Evolutionary conservation across 768 basidiomycete genomes (phyloP).

Genomic region (Suillus placidus): DNA sequence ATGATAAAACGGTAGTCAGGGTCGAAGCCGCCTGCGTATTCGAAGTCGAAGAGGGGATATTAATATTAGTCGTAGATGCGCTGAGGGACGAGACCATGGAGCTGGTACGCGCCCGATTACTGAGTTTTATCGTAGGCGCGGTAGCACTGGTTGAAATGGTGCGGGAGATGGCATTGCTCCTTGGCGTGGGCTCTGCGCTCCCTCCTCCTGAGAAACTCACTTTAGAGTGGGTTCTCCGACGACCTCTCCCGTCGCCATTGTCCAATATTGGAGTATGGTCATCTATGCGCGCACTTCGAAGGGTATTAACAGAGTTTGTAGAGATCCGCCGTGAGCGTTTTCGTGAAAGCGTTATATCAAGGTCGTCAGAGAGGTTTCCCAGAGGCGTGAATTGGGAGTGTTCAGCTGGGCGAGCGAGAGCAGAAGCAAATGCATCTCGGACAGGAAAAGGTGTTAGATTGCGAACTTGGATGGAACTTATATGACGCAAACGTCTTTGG

Average conservation of each 20-base stretch:
- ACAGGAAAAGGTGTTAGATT: slow-evolving; percentile 86
- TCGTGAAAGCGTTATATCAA: slow-evolving; percentile 60
- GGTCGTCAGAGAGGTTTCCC: slow-evolving; percentile 68
- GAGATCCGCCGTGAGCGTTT: slow-evolving; percentile 67
- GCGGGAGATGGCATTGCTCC: slow-evolving; percentile 18
- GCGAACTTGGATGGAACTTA: slow-evolving; percentile 71
- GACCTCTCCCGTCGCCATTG: slow-evolving; percentile 40
- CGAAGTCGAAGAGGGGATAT: background rate
- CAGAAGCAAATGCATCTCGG: slow-evolving; percentile 73
- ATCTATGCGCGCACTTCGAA: slow-evolving; percentile 49
- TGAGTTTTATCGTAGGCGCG: slow-evolving; percentile 38
- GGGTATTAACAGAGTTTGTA: slow-evolving; percentile 53
- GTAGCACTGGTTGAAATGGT: slow-evolving; percentile 22
- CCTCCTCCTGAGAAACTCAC: slow-evolving; percentile 39
- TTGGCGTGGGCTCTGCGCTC: slow-evolving; percentile 17
- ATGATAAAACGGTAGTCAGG: slow-evolving; percentile 25
- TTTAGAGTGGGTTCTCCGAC: slow-evolving; percentile 50
- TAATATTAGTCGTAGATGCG: slow-evolving; percentile 12
- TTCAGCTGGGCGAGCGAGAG: slow-evolving; percentile 67
- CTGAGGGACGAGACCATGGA: slow-evolving; percentile 55
- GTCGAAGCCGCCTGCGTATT: slow-evolving; percentile 1
- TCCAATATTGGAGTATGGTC: slow-evolving; percentile 36
- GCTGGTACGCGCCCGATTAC: slow-evolving; percentile 49
- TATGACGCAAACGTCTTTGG: slow-evolving; percentile 74
- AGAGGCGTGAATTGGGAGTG: slow-evolving; percentile 59